Conservation (phyloP, 2,329 filamentous ascomycete genomes). For the Pestalotiopsis sp. region DNA sequence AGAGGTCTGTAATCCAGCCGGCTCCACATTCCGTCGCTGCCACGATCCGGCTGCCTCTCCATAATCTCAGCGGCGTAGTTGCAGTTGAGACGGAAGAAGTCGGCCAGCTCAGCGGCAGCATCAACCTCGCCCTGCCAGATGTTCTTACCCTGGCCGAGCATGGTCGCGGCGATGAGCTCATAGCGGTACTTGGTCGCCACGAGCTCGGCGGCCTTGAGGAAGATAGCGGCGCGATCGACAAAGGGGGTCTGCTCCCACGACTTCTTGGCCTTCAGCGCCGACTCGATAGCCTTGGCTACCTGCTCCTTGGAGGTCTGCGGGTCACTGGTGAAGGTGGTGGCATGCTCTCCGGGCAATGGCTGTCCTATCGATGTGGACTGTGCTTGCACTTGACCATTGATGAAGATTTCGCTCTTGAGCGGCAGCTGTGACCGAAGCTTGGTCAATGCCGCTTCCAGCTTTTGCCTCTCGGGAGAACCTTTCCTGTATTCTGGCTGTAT, state of each 20-base stretch:
- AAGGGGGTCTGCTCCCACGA: conserved; percentile 91
- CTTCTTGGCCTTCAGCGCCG: conserved; percentile 82
- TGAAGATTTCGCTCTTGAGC: conserved; percentile 3
- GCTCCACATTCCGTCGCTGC: conserved; percentile 88
- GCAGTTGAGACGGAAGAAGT: conserved; percentile 94
- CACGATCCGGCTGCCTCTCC: conserved; percentile 80
- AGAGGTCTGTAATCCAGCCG: conserved; percentile 88
- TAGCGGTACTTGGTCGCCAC: conserved; percentile 92
- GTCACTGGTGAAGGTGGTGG: conserved; percentile 3
- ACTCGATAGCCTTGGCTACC: conserved; percentile 68
- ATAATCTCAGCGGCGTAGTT: conserved; percentile 93
- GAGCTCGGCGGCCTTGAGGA: conserved; percentile 93
- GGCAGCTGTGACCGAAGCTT: conserved; percentile 6
- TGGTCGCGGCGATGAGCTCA: conserved; percentile 93
- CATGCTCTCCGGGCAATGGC: conserved; percentile 1
- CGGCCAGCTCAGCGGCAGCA: conserved; percentile 85
- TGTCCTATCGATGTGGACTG: neutral
- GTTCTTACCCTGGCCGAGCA: conserved; percentile 97
- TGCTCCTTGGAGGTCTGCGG: neutral
- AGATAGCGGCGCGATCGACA: conserved; percentile 86
- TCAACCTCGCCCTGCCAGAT: conserved; percentile 99
- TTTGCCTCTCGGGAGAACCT: neutral
- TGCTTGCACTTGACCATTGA: conserved; percentile 3
- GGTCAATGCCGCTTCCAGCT: neutral
- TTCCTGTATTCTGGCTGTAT: conserved; percentile 1